Evolutionary conservation across 306 rosid genomes (phyloP), one percentile per base, ranked within the genome.

Genomic region (Prunus persica): DNA sequence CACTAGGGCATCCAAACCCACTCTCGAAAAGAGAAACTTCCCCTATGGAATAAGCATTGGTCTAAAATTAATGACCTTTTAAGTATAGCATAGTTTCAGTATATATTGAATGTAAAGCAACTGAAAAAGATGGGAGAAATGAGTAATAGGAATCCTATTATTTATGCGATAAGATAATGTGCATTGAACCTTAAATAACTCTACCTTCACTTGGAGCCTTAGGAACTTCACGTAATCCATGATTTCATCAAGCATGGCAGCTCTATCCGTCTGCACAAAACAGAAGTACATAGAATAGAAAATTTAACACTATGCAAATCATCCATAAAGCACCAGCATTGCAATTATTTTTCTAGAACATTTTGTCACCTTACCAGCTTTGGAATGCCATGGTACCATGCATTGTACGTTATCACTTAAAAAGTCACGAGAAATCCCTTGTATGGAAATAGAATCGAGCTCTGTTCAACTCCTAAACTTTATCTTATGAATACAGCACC

Each of bases 201-300:
- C 71, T 68, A 91, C 98, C 98, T 93, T 93, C 51, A 93, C 98
- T 87, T 93, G 98, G 78, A 93, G 98, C 82, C 91, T 92, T 67
- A 93, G 87, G 86, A 93, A 93, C 92, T 93, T 93, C 80, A 93
- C 98, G 61, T 93, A 93, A 85, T 93, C 98, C 83, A 91, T 95
- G 62, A 93, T 93, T 81, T 93, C 98, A 70, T 93, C 98, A 10
- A 93, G 93, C 98, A 93, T 93, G 45, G 93, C 98, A 80, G 98
- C 98, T 87, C 93, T 89, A 82, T 93, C 97, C 16, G 96, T 88
- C 98, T 93, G 86, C 79, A 64, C 45, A 51, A 25, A 84, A 82
- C 72, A 76, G 19, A 45, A 65, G 27, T 45, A 71, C 52, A 11
- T 57, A 49, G 30, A 55, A 30, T 1, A 30, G 43, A 43, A 52